Evolutionary conservation across 176 grass and related monocot genomes (phyloP), one percentile per base, ranked within the genome.

Genomic region (Cocos nucifera): DNA sequence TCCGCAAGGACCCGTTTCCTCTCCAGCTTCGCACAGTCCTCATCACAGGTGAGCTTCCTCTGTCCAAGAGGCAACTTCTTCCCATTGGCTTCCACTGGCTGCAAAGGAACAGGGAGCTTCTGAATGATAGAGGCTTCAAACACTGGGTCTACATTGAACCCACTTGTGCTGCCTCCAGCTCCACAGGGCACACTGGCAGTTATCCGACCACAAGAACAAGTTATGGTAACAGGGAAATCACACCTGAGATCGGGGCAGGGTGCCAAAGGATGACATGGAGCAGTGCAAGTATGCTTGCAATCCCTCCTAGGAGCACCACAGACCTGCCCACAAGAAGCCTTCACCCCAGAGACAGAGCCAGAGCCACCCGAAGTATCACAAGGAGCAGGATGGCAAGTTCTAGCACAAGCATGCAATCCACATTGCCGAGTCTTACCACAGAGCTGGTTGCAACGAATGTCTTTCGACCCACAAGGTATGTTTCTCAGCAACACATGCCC

Each of bases 341-440:
- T 98, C 49, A 51, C 64, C 51, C 87, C 93, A 68, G 73, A 73
- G 70, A 58, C 64, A 69, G 87, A 90, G 73, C 77, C 80, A 75
- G 73, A 77, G 67, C 77, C 81, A 59, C 54, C 70, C 3, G 58
- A 25, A 18, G 64, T 54, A 76, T 97, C 84, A 66, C 93, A 97
- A 51, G 93, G 87, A 54, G 78, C 26, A 82, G 87, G 79, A 78
- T 98, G 87, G 51, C 93, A 98, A 39, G 76, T 49, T 66, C 74
- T 85, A 22, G 60, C 48, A 27, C 93, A 98, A 27, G 93, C 87
- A 73, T 97, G 93, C n/a, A 91, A 68, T 64, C 93, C 93, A 64
- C 93, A 97, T 69, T 80, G 86, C 22, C 93, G 83, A 54, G 83
- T 88, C 78, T 92, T 98, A 15, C 93, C 93, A 81, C 93, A 98